Percentiles rank a stretch among this genome's conserved stretches.
phyloP scores from a whole-genome alignment of 1,284 basidiomycete species.

The Crucibulum parvulum region DNA sequence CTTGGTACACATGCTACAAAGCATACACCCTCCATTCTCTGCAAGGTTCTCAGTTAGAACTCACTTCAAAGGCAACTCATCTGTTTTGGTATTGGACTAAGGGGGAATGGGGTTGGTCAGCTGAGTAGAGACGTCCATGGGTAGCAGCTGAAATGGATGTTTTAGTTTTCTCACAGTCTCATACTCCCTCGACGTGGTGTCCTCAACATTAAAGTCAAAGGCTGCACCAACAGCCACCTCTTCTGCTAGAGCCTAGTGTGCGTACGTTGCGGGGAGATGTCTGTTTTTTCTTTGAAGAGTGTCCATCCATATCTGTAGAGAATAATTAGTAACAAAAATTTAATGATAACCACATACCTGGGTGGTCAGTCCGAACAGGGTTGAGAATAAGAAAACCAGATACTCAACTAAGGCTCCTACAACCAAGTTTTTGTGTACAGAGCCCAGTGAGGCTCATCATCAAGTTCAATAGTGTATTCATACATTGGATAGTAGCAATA shows the following conservation, averaged over 20 bases:
- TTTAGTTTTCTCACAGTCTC: not conserved
- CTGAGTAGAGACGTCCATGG: not conserved
- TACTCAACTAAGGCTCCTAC: too few species aligned
- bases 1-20: not conserved
- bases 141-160: not conserved
- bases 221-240: not conserved
- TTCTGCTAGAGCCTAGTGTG: too few species aligned
- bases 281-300: not conserved
- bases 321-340: not conserved
- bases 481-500: too few species aligned
- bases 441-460: too few species aligned
- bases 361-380: constrained; percentile 1
- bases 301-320: not conserved
- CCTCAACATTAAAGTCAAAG: not conserved
- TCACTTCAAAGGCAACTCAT: not conserved
- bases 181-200: not conserved
- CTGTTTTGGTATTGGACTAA: not conserved
- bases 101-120: not conserved
- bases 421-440: too few species aligned
- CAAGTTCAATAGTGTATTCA: too few species aligned
- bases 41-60: not conserved
- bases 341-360: not conserved
- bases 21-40: not conserved
- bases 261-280: not conserved
- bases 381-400: too few species aligned